Evolutionary conservation across 2,329 filamentous ascomycete species (phyloP).

Genomic region (Beauveria rudraprayagi): DNA sequence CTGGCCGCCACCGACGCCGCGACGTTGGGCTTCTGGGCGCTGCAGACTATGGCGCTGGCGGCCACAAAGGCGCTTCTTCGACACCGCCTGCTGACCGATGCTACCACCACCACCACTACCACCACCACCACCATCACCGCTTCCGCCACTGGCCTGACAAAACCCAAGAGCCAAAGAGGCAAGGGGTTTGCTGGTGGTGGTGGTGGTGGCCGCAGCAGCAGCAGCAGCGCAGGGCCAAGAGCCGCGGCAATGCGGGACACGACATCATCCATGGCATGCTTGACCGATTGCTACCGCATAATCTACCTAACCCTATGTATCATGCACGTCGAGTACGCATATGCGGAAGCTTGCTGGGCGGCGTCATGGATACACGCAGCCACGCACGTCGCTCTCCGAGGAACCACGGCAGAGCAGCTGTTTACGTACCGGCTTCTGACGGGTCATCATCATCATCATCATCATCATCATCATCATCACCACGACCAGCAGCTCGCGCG

Average conservation of each 20-base stretch:
- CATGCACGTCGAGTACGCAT: slow-evolving; percentile 21
- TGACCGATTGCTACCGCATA: slow-evolving; percentile 7
- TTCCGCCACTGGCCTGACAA: background rate
- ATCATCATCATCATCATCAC: too few species aligned
- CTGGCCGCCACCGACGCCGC: slow-evolving; percentile 7
- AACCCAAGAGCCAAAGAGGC: background rate
- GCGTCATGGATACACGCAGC: slow-evolving; percentile 20
- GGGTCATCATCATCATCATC: background rate
- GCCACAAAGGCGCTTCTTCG: background rate
- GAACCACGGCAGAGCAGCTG: slow-evolving; percentile 10
- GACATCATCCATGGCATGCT: background rate
- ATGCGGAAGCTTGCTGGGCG: slow-evolving; percentile 21
- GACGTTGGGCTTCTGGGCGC: slow-evolving; percentile 11
- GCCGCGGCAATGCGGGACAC: background rate
- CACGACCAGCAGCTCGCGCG: background rate
- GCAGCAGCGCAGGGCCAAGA: background rate
- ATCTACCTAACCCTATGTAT: slow-evolving; percentile 21
- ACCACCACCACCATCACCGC: background rate
- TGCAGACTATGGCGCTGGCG: slow-evolving; percentile 6
- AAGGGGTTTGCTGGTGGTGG: background rate
- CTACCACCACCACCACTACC: background rate
- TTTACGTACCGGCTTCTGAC: slow-evolving; percentile 12
- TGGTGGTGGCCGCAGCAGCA: background rate
- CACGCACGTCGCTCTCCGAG: slow-evolving; percentile 16
- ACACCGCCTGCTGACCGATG: background rate